phyloP scores from a whole-genome alignment of 495 filamentous ascomycete species.

The Penicillium crystallinum region DNA sequence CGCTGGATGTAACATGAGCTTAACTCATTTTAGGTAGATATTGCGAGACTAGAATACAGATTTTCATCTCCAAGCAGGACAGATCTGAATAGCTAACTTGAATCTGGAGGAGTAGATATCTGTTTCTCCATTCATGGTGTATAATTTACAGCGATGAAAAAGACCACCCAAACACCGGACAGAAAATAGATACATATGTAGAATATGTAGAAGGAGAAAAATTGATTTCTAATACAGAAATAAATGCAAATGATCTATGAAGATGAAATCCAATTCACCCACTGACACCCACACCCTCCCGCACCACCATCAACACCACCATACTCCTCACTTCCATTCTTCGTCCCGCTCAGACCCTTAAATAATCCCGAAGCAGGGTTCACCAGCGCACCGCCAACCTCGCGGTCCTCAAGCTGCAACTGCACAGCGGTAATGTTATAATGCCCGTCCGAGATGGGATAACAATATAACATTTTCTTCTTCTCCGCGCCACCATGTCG shows the following conservation, averaged over 20 bases:
- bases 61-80: no score
- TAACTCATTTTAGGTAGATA: no score
- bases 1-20: neutral
- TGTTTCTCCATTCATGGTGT: no score
- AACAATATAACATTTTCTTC: conserved; percentile 67
- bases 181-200: no score
- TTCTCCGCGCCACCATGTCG: conserved; percentile 64
- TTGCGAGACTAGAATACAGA: no score
- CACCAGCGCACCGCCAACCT: conserved; percentile 54
- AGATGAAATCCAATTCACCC: conserved; percentile 56
- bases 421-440: conserved; percentile 48
- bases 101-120: no score
- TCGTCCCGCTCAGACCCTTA: conserved; percentile 13
- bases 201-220: no score
- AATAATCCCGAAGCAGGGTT: conserved; percentile 52
- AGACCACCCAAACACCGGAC: no score
- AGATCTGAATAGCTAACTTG: no score
- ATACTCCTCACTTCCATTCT: conserved; percentile 31
- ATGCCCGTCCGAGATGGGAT: conserved; percentile 50
- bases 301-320: conserved; percentile 65
- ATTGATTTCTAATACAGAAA: no score
- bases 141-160: no score
- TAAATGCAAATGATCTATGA: neutral
- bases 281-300: conserved; percentile 70
- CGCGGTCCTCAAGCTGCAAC: conserved; percentile 55